Evolutionary conservation across 202 grass and related monocot species (phyloP).

Genomic region (Setaria viridis): DNA sequence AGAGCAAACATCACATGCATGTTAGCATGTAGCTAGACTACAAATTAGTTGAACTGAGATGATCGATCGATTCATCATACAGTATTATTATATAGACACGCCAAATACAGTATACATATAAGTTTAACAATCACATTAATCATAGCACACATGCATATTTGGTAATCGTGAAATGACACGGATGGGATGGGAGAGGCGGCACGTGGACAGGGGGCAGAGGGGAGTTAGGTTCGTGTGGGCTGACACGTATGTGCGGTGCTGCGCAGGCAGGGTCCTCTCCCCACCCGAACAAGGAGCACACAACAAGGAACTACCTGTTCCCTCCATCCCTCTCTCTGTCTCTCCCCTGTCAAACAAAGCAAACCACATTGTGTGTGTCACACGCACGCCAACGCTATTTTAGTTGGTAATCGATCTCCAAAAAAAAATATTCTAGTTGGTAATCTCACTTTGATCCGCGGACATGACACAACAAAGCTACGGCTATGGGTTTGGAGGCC

Average conservation of each 20-base stretch:
- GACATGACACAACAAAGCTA: no score
- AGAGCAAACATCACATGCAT: background rate
- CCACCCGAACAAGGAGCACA: slow-evolving; percentile 42
- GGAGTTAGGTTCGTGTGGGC: slow-evolving; percentile 56
- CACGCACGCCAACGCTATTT: slow-evolving; percentile 25
- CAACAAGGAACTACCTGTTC: slow-evolving; percentile 57
- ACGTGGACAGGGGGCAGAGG: slow-evolving; percentile 56
- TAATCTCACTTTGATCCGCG: no score
- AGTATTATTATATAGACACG: background rate
- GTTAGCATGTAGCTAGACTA: no score
- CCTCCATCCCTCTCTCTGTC: no score
- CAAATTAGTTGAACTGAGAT: background rate
- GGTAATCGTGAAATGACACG: background rate
- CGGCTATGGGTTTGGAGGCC: slow-evolving; percentile 16
- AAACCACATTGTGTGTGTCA: slow-evolving; percentile 8
- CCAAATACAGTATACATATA: background rate
- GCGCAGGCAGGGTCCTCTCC: background rate
- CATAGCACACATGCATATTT: background rate
- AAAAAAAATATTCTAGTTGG: background rate
- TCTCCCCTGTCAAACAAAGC: background rate
- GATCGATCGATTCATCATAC: background rate
- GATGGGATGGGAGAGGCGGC: background rate
- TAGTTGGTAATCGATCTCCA: no score
- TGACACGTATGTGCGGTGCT: slow-evolving; percentile 32
- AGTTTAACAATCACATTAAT: background rate